phyloP scores from a whole-genome alignment of 73 alveolate genomes.

The Tetrahymena elliotti region DNA sequence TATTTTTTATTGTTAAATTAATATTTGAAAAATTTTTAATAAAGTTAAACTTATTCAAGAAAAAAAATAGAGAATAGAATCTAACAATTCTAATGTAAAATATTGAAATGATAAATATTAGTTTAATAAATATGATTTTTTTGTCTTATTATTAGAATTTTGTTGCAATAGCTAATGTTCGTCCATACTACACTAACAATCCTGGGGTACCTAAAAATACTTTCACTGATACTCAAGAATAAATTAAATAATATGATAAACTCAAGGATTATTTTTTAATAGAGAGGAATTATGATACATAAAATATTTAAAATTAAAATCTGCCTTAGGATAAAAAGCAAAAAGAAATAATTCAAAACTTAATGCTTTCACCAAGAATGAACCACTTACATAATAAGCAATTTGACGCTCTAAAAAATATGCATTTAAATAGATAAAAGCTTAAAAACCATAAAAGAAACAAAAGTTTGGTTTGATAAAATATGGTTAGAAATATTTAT shows the following conservation, averaged over 20 bases:
- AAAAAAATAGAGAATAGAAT: background rate
- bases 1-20: no score
- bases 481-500: background rate
- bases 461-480: background rate
- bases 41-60: background rate
- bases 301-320: background rate
- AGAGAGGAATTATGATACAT: background rate
- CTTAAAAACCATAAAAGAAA: background rate
- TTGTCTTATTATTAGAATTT: background rate
- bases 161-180: background rate
- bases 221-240: background rate
- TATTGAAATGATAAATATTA: background rate
- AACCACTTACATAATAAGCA: background rate
- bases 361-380: background rate
- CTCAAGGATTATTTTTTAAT: background rate
- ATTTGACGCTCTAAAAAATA: background rate
- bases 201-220: background rate
- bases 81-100: background rate
- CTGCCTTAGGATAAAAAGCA: background rate
- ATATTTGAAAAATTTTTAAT: background rate
- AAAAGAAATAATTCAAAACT: background rate
- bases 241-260: background rate
- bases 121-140: background rate
- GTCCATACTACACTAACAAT: background rate
- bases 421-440: background rate